A percentile compares a stretch with the other conserved stretches of the same genome.
phyloP scores from a whole-genome alignment of 805 yeast species.

The Metschnikowia kunwiensis region DNA sequence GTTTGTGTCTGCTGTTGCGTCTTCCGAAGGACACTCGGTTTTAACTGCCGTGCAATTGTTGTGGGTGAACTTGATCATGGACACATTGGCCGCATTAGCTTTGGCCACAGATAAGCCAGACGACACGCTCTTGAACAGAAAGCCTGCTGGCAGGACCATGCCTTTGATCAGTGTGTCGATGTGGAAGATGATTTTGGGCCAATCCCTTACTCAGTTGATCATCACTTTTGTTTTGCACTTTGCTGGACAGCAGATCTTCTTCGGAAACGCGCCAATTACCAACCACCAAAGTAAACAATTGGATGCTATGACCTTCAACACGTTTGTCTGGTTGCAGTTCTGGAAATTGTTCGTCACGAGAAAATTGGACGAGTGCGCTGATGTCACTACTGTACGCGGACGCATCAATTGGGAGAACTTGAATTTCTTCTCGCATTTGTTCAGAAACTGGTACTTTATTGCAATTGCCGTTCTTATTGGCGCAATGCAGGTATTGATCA shows the following conservation, averaged over 20 bases:
- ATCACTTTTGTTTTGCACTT: conserved; percentile 82
- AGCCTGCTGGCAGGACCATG: conserved; percentile 77
- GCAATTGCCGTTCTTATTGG: conserved; percentile 71
- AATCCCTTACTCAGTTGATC: conserved; percentile 70
- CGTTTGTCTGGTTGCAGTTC: conserved; percentile 97
- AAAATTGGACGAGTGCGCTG: conserved; percentile 84
- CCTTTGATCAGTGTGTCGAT: conserved; percentile 85
- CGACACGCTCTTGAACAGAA: conserved; percentile 68
- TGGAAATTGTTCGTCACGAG: conserved; percentile 90
- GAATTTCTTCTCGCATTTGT: conserved; percentile 79
- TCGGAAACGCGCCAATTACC: conserved; percentile 27
- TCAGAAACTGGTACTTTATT: conserved; percentile 79
- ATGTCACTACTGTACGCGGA: conserved; percentile 51
- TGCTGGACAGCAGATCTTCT: conserved; percentile 65
- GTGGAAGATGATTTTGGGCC: conserved; percentile 98
- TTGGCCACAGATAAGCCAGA: conserved; percentile 97
- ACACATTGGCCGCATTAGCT: conserved; percentile 95
- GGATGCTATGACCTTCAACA: conserved; percentile 84
- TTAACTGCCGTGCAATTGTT: conserved; percentile 94
- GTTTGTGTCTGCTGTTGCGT: conserved; percentile 88
- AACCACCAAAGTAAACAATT: conserved; percentile 56
- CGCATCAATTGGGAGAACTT: conserved; percentile 63
- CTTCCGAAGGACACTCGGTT: conserved; percentile 75
- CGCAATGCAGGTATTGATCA: conserved; percentile 80
- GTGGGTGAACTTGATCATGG: conserved; percentile 98